Evolutionary conservation across 768 basidiomycete genomes (phyloP).

Genomic region (Coprinellus micaceus): DNA sequence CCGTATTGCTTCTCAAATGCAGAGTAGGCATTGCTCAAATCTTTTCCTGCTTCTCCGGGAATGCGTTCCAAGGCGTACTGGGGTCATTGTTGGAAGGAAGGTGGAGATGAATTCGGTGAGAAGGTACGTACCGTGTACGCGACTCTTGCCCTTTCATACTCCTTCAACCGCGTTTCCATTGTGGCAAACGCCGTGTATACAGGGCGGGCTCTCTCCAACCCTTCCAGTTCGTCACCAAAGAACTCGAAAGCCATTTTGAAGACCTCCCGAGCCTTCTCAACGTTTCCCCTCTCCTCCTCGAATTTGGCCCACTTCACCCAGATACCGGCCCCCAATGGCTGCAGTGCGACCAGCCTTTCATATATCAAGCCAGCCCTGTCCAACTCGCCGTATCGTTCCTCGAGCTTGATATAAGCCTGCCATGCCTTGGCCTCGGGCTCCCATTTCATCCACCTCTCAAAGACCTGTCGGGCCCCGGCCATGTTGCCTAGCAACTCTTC

Average conservation of each 20-base stretch:
- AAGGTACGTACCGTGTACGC: conserved; percentile 84
- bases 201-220: conserved; percentile 93
- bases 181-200: conserved; percentile 92
- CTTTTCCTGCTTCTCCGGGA: conserved; percentile 85
- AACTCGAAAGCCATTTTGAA: conserved; percentile 88
- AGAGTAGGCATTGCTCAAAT: conserved; percentile 88
- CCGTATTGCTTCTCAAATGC: conserved; percentile 99
- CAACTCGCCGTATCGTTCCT: conserved; percentile 86
- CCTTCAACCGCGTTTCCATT: conserved; percentile 96
- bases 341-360: conserved; percentile 81
- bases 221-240: conserved; percentile 83
- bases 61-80: conserved; percentile 92
- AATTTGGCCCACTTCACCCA: conserved; percentile 87
- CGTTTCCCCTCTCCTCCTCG: conserved; percentile 73
- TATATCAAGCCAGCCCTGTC: conserved; percentile 92
- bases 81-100: too few species aligned
- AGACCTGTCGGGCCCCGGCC: conserved; percentile 93
- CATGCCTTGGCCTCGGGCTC: conserved; percentile 99
- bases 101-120: neutral
- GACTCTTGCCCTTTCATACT: conserved; percentile 93
- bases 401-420: conserved; percentile 98
- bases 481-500: conserved; percentile 97
- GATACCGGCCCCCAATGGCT: conserved; percentile 77
- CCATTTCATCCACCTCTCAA: conserved; percentile 99
- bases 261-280: conserved; percentile 79